Evolutionary conservation across 805 yeast species (phyloP), one percentile per base, ranked within the genome.

Genomic region (Candida rishiriensis): DNA sequence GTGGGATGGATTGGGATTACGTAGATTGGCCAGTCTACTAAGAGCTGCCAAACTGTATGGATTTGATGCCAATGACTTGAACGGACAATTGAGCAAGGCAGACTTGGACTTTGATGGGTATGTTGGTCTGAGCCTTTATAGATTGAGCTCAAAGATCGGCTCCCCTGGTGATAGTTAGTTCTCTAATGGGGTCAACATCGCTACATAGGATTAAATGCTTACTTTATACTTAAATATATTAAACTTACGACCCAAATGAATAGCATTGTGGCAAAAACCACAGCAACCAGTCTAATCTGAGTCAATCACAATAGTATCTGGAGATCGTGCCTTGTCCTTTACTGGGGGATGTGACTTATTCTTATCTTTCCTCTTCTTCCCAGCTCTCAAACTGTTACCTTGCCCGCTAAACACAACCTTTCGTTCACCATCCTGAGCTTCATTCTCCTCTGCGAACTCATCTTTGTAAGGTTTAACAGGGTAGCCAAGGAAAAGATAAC

Each of bases 401-500:
- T 73, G 71, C 0, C 96, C 96, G 1, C 49, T 49, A 58, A 78
- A 88, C 43, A 60, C 57, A 11, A 48, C 51, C 26, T 14, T 54
- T 9, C 36, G 39, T 9, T 34, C 29, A 16, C 40, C 38, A 7
- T 36, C 54, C 0, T 54, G 52, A n/a, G 61, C 57, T 5, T 57
- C 64, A 3, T 58, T 60, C 9, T 50, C 56, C 8, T 63, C 69
- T 1, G 59, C 68, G 5, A 64, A 65, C 17, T 66, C 75, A 8
- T 57, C 68, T 21, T 63, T 68, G 21, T 73, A 74, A 3, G 76
- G 75, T 15, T 72, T 70, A 5, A 85, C 77, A 0, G 98, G 97
- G 61, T 83, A 93, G 1, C 99, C 99, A 62, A 93, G 90, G 59
- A 93, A 93, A 12, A 93, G 70, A 63, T 88, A 91, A 18, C 95